Evolutionary conservation across 768 basidiomycete species (phyloP), one percentile per base, ranked within the genome.

Genomic region (Hebeloma cylindrosporum): DNA sequence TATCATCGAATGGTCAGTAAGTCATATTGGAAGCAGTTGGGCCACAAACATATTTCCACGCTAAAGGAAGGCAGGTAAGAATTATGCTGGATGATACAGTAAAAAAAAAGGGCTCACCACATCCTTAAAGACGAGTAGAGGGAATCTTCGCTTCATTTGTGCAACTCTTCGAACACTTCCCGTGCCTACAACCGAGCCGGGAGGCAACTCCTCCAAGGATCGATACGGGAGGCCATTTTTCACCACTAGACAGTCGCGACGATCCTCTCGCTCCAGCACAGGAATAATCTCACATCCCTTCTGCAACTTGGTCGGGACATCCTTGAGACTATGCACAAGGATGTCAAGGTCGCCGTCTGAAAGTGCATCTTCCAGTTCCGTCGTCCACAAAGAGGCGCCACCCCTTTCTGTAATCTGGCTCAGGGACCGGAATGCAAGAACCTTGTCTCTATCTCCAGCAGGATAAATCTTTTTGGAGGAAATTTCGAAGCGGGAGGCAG

Each of bases 301-400:
- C 0, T 92, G 91, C 22, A 99, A 72, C 5, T 72, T 72, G 1
- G 95, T 98, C 3, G 95, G 95, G 23, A 97, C 81, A 62, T 98
- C 96, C 65, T 99, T 99, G 56, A 91, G 72, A 26, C 79, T 83
- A 67, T 99, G 95, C 14, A 98, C 83, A 56, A 99, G 80, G 76
- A 97, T 82, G 62, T 99, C 96, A 37, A 94, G 86, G 9, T 74
- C 69, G 22, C 75, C 68, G 32, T 83, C 74, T 43, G 80, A 74
- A 48, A 99, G 70, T 32, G 82, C 83, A 14, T 88, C 86, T 62
- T 99, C 96, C 42, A 99, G 82, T 56, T 97, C 95, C 56, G 92
- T 89, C 27, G 96, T 99, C 96, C 96, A 99, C 21, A 97, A 66
- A 0, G 88, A 78, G 61, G 91, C 92, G n/a, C 90, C 92, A 28